Base-by-base conservation (phyloP, 306 rosid genomes). In the Dalbergia cochinchinensis region DNA sequence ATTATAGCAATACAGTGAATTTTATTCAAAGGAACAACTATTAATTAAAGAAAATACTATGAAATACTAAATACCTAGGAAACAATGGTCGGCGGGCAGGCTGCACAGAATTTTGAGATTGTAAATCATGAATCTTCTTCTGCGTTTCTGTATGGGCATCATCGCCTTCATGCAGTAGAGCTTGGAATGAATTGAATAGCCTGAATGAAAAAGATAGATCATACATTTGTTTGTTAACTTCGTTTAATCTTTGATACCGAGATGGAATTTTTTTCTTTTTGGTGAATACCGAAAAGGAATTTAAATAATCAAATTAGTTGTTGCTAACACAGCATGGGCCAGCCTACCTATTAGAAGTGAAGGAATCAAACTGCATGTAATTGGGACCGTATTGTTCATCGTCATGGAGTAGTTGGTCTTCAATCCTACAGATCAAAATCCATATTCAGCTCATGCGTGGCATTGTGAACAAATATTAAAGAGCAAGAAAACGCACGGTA, bases 41-140 rank as follows among this genome's bases (percentile, higher is more conserved):
- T 12, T 57, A 3, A 3, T 15, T 1, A 67, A 11, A 50, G 15
- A 22, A 13, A 3, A 44, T 39, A 10, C 31, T 26, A 8, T n/a
- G 37, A 31, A 69, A 35, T 14, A 19, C 8, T 19, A 26, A 69
- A 14, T 65, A 78, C 82, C 69, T 55, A 7, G 82, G 63, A 73
- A 15, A 15, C 13, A 20, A 4, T 64, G 74, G 1, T 26, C 31
- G 59, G 65, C n/a, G 1, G 19, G 12, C 12, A 18, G 75, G 65
- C 13, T 1, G 8, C 39, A 10, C 6, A 18, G 63, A 39, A 31
- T 61, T 33, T 55, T 66, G 81, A 65, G 73, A 65, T 7, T 37
- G 71, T 8, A 44, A 5, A 63, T 47, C 69, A 57, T 31, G 55
- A 63, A 34, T 34, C n/a, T 18, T 34, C n/a, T 18, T 48, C 11